phyloP scores from a whole-genome alignment of 257 asterid species.

The Solanum tacnaense region DNA sequence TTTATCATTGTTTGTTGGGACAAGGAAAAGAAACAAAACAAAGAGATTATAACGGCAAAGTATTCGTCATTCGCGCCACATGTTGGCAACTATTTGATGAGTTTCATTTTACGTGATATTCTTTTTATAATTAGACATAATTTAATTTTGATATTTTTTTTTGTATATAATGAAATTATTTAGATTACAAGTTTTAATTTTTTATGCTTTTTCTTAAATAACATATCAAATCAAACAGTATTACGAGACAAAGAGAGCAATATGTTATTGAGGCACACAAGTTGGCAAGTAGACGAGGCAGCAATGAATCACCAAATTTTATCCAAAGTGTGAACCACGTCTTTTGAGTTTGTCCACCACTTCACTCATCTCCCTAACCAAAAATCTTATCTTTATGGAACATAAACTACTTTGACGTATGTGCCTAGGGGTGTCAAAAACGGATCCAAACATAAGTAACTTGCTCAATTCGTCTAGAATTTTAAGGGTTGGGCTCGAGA shows the following conservation, averaged over 20 bases:
- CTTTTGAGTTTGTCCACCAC: background rate
- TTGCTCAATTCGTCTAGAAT: accelerated
- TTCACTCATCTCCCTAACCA: background rate
- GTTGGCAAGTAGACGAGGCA: background rate
- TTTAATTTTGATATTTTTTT: too few relatives aligned
- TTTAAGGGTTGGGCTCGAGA: too few relatives aligned
- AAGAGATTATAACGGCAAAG: background rate
- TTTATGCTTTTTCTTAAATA: too few relatives aligned
- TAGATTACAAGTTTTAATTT: too few relatives aligned
- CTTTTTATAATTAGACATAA: too few relatives aligned
- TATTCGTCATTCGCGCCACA: background rate
- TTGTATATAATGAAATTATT: too few relatives aligned
- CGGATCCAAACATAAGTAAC: too few relatives aligned
- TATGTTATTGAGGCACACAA: background rate
- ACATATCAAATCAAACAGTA: too few relatives aligned
- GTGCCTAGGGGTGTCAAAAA: too few relatives aligned
- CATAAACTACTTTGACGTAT: background rate
- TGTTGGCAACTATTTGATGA: background rate
- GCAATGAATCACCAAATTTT: background rate
- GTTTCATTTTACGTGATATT: too few relatives aligned
- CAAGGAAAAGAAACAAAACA: background rate
- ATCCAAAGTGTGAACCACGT: background rate
- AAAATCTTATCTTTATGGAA: background rate
- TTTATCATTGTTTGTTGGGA: background rate
- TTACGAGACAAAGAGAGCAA: too few relatives aligned